Base-by-base conservation (phyloP, 2,329 filamentous ascomycete species). In the Cadophora luteo-olivacea region DNA sequence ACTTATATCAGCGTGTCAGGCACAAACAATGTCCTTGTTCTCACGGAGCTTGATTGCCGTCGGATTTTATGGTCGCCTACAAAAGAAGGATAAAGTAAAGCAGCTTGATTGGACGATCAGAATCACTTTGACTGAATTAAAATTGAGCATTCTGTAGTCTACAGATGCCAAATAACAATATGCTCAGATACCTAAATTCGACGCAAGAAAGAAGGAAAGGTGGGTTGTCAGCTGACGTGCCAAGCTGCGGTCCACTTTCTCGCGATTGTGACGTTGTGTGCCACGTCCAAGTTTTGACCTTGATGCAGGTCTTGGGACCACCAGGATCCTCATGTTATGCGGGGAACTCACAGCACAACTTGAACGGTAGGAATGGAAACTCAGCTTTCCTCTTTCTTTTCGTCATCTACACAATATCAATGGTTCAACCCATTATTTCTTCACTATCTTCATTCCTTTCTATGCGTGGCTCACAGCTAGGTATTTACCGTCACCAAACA, bases 291-390 rank as follows among this genome's bases (percentile, higher is more conserved):
- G 33, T 38, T 60, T 24, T 38, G 22, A 60, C 3, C 36, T 24
- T 19, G 57, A 12, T 41, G 36, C n/a, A 60, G 38, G 57, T 60
- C 57, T 60, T 60, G 57, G 57, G 22, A 60, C 22, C 22, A 45
- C 41, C 41, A 45, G 41, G 41, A 45, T 19, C 33, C 22, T 14
- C 22, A 25, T 14, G n/a, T 45, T 60, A 45, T 60, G 57, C 57
- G 57, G 57, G 57, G 57, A 55, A 41, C 38, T 25, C 5, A 25
- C 57, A 25, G 14, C 12, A 36, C 57, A 25, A 45, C 14, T 25
- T 38, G 22, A 60, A 60, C 33, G 57, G 57, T 60, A 60, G n/a
- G 33, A 24, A 25, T 22, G 11, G 22, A 41, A 22, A 24, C 7
- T 5, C 14, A 1, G 4, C 2, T 60, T 41, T 14, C 3, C 3